Conservation (phyloP, 805 yeast species). For the Cyberlindnera japonica region DNA sequence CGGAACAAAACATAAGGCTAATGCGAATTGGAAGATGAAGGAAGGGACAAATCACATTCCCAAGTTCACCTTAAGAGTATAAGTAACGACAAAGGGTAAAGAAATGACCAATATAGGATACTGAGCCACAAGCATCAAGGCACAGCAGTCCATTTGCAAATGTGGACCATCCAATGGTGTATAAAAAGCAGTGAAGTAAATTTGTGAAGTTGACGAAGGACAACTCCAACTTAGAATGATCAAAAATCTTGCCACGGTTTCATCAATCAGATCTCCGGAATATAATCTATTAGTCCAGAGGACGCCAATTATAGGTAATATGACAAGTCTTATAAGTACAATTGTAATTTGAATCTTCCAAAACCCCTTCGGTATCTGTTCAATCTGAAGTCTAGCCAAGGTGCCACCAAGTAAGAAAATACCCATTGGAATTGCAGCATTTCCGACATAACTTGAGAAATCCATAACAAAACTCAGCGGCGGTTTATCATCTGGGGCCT, state of each 20-base stretch:
- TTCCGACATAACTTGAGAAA: constrained; percentile 72
- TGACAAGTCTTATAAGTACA: constrained; percentile 53
- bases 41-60: constrained; percentile 5
- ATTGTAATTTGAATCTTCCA: constrained; percentile 62
- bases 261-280: constrained; percentile 59
- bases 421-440: constrained; percentile 88
- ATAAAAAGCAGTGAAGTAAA: constrained; percentile 84
- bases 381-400: constrained; percentile 66
- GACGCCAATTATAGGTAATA: constrained; percentile 79
- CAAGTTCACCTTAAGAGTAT: constrained; percentile 18
- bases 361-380: constrained; percentile 62
- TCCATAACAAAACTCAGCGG: constrained; percentile 85
- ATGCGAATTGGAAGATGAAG: no score
- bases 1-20: no score
- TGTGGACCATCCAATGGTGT: constrained; percentile 58
- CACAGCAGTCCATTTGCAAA: constrained; percentile 76
- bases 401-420: constrained; percentile 82
- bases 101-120: constrained; percentile 65
- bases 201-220: constrained; percentile 86
- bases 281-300: constrained; percentile 60
- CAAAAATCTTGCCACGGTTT: constrained; percentile 62
- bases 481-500: constrained; percentile 84
- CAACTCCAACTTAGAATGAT: constrained; percentile 71
- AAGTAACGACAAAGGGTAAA: constrained; percentile 56
- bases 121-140: constrained; percentile 69